A percentile compares a stretch with the other conserved stretches of the same genome.
Conservation (phyloP, 805 yeast species). For the Saccharomyces cerevisiae region DNA sequence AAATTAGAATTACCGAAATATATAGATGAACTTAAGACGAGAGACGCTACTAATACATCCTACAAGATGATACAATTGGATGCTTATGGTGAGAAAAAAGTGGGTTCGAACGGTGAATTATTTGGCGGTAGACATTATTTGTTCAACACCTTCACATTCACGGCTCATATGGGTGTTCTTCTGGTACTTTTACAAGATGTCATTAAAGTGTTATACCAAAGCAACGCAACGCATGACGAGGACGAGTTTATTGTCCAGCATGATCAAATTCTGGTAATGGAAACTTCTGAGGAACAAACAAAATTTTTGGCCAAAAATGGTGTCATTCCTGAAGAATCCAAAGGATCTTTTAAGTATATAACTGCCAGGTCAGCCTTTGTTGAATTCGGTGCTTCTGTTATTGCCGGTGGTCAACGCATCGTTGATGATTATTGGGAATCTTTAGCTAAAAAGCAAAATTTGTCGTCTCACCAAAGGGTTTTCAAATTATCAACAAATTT, state of each 20-base stretch:
- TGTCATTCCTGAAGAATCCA: constrained; percentile 15
- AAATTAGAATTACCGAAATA: constrained; percentile 14
- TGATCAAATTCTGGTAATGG: constrained; percentile 32
- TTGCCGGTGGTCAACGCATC: constrained; percentile 41
- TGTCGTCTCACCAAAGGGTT: constrained; percentile 40
- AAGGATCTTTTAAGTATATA: constrained; percentile 20
- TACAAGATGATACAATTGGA: constrained; percentile 28
- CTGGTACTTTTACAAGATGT: constrained; percentile 30
- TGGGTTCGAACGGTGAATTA: constrained; percentile 34
- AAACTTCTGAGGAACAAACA: constrained; percentile 33
- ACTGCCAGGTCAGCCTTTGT: constrained; percentile 40
- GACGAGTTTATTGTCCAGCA: constrained; percentile 39
- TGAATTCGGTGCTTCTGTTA: constrained; percentile 43
- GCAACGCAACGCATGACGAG: constrained; percentile 26
- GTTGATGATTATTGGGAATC: constrained; percentile 52
- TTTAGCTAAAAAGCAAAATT: constrained; percentile 35
- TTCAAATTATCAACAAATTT: constrained; percentile 20
- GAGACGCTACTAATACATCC: neutral
- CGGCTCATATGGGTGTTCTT: constrained; percentile 31
- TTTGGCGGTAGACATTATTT: constrained; percentile 34
- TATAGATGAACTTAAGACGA: constrained; percentile 5
- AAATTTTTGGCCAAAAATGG: constrained; percentile 30
- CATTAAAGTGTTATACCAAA: constrained; percentile 36
- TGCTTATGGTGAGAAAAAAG: constrained; percentile 39
- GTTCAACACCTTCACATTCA: constrained; percentile 35